phyloP scores from a whole-genome alignment of 2,329 filamentous ascomycete genomes.

The Fusarium tjaetaba region DNA sequence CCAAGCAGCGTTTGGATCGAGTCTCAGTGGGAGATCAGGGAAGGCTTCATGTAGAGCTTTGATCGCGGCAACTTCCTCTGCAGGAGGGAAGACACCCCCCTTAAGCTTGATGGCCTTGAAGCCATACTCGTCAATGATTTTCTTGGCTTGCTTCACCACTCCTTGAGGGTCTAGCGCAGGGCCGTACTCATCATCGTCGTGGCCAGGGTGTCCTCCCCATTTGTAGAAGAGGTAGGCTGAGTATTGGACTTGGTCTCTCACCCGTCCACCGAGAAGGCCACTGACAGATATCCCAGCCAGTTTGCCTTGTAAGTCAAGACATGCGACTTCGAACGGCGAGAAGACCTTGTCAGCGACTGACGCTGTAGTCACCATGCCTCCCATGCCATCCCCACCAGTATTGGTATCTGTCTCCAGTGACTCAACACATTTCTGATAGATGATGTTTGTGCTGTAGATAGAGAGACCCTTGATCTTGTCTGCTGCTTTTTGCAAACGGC shows the following conservation, averaged over 20 bases:
- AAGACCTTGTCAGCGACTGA: conserved; percentile 55
- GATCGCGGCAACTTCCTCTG: conserved; percentile 52
- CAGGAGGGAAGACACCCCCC: conserved; percentile 53
- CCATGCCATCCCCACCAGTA: conserved; percentile 67
- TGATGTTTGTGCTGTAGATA: conserved; percentile 76
- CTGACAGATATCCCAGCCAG: conserved; percentile 52
- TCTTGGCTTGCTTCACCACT: conserved; percentile 49
- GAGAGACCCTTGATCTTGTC: conserved; percentile 44
- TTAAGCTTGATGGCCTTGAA: conserved; percentile 57
- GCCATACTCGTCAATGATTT: conserved; percentile 54
- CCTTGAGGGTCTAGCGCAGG: conserved; percentile 49
- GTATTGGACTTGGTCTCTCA: conserved; percentile 53
- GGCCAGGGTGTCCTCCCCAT: conserved; percentile 53
- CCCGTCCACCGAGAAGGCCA: conserved; percentile 52
- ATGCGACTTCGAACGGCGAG: conserved; percentile 55
- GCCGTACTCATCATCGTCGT: conserved; percentile 53
- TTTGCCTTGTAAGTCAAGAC: conserved; percentile 55
- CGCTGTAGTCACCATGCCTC: conserved; percentile 56
- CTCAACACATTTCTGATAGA: conserved; percentile 85
- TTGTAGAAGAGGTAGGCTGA: conserved; percentile 58
- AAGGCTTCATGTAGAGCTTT: conserved; percentile 52
- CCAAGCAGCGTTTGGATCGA: conserved; percentile 54
- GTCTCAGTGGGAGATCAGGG: conserved; percentile 48
- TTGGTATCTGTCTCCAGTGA: conserved; percentile 67
- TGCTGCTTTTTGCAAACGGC: conserved; percentile 48